A percentile compares a stretch with the other conserved stretches of the same genome.
Evolutionary conservation across 1,284 basidiomycete genomes (phyloP).

Genomic region (Ceratobasidium papillatum): DNA sequence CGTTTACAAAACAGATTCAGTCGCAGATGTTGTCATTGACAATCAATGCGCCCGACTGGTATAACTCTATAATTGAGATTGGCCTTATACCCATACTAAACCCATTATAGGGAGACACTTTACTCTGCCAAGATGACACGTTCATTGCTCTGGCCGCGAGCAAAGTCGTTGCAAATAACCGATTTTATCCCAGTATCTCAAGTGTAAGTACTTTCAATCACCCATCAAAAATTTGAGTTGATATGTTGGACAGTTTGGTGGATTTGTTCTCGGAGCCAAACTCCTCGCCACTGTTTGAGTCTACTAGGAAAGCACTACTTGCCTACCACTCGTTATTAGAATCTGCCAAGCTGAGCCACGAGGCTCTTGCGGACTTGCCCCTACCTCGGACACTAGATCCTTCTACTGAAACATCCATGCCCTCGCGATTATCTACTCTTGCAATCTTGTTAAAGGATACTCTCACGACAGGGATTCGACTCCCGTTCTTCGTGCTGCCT

Average conservation of each 20-base stretch:
- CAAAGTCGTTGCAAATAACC: constrained; percentile 75
- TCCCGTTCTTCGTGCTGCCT: constrained; percentile 89
- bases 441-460: constrained; percentile 80
- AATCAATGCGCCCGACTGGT: constrained; percentile 95
- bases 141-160: constrained; percentile 86
- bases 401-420: constrained; percentile 71
- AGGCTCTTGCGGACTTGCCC: constrained; percentile 79
- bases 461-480: constrained; percentile 68
- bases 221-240: constrained; percentile 46
- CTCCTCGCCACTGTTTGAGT: constrained; percentile 66
- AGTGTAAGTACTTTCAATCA: constrained; percentile 66
- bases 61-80: constrained; percentile 48
- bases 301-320: constrained; percentile 74
- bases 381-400: constrained; percentile 84
- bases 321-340: constrained; percentile 89
- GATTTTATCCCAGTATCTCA: constrained; percentile 87
- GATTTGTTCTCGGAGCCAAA: constrained; percentile 79
- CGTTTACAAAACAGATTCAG: constrained; percentile 80
- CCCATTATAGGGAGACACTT: constrained; percentile 74
- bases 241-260: constrained; percentile 65
- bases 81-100: not conserved
- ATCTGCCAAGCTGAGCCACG: constrained; percentile 81
- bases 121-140: constrained; percentile 88
- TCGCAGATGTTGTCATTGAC: constrained; percentile 76
- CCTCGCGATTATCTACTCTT: constrained; percentile 83